Evolutionary conservation across 306 rosid species (phyloP).

Genomic region (Mucuna pruriens): DNA sequence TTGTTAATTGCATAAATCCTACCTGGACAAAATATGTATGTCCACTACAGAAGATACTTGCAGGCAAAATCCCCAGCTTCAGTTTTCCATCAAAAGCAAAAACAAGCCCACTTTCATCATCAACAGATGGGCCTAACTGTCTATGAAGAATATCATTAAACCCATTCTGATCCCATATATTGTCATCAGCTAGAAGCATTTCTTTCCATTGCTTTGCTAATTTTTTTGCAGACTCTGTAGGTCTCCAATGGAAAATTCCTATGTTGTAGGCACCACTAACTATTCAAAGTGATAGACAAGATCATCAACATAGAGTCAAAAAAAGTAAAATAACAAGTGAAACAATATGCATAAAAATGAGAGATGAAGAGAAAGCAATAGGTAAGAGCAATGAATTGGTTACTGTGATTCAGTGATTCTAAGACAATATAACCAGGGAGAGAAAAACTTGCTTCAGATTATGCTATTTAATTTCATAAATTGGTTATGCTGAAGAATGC

Average conservation of each 20-base stretch:
- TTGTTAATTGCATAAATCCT: constrained; percentile 22
- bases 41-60: constrained; percentile 94
- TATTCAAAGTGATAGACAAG: constrained; percentile 39
- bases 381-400: constrained; percentile 20
- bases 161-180: constrained; percentile 96
- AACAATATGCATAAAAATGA: constrained; percentile 23
- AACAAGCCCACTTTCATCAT: constrained; percentile 70
- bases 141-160: constrained; percentile 75
- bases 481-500: constrained; percentile 3
- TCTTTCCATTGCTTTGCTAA: constrained; percentile 90
- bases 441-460: background rate
- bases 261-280: constrained; percentile 87
- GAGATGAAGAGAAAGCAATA: constrained; percentile 11
- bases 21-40: constrained; percentile 99
- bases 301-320: constrained; percentile 28
- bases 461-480: constrained; percentile 5
- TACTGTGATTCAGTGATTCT: background rate
- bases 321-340: constrained; percentile 12
- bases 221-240: constrained; percentile 76
- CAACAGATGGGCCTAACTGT: constrained; percentile 86
- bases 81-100: constrained; percentile 86
- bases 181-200: constrained; percentile 78
- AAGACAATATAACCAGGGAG: constrained; percentile 10
- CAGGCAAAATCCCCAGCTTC: constrained; percentile 92
- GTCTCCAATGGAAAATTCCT: constrained; percentile 97